phyloP scores from a whole-genome alignment of 208 protist species.

The Leptomonas pyrrhocoris region DNA sequence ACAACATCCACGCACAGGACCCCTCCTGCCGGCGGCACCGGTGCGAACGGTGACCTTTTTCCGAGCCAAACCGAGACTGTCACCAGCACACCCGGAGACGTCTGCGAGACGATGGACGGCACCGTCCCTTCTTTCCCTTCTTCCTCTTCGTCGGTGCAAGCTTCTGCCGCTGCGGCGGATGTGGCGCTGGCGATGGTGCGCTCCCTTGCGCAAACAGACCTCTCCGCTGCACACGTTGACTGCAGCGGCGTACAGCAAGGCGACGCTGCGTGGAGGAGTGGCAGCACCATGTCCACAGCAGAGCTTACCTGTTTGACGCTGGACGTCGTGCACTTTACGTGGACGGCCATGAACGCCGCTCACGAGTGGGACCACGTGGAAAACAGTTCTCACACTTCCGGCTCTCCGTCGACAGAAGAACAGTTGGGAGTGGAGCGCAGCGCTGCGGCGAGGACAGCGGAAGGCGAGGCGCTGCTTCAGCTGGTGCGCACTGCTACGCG shows the following conservation, averaged over 20 bases:
- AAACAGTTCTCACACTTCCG: background rate
- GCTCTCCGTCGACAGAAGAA: background rate
- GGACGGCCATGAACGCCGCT: conserved; percentile 11
- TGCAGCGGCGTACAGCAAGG: background rate
- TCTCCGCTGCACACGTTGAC: background rate
- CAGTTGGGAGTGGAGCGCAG: background rate
- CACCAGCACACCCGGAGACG: background rate
- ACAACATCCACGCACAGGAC: background rate
- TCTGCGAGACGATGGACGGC: background rate
- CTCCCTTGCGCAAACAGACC: background rate
- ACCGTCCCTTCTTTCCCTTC: background rate
- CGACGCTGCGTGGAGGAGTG: background rate
- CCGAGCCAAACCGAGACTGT: background rate
- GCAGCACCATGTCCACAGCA: background rate
- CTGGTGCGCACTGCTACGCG: conserved; percentile 16
- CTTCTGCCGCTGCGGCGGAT: background rate
- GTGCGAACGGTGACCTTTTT: background rate
- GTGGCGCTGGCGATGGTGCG: conserved; percentile 6
- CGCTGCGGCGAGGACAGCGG: background rate
- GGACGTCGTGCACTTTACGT: conserved; percentile 21
- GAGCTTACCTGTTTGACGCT: conserved; percentile 7
- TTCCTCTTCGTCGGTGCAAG: no score
- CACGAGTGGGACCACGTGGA: no score
- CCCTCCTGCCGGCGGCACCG: background rate
- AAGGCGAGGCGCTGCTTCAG: conserved; percentile 6